Evolutionary conservation across 208 protist species (phyloP).

Genomic region (Tritrichomonas foetus): DNA sequence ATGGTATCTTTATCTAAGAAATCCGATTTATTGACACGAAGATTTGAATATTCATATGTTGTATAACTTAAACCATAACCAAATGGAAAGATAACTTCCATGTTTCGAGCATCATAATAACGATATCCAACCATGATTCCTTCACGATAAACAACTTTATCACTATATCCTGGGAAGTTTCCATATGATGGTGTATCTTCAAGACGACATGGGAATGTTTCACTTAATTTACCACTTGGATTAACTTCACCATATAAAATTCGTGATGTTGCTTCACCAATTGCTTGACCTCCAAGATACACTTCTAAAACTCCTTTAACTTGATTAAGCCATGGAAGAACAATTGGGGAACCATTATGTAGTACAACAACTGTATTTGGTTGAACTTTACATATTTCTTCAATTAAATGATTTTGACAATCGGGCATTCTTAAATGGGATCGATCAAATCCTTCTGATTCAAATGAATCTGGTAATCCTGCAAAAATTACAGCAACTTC

Average conservation of each 20-base stretch:
- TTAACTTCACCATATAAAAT: slow-evolving; percentile 45
- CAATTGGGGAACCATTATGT: slow-evolving; percentile 39
- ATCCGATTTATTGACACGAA: not conserved
- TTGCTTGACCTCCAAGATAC: slow-evolving; percentile 45
- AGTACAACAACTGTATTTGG: slow-evolving; percentile 46
- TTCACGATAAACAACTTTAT: slow-evolving; percentile 46
- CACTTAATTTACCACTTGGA: slow-evolving; percentile 45
- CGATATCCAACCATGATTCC: slow-evolving; percentile 52
- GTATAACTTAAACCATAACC: slow-evolving; percentile 52
- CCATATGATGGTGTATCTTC: not conserved
- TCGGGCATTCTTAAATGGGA: slow-evolving; percentile 39
- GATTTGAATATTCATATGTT: slow-evolving; percentile 28
- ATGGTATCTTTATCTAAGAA: not conserved
- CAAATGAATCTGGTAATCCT: slow-evolving; percentile 23
- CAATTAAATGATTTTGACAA: not conserved
- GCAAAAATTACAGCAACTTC: slow-evolving; percentile 34
- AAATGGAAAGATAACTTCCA: slow-evolving; percentile 48
- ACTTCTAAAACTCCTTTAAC: slow-evolving; percentile 31
- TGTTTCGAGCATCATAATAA: slow-evolving; percentile 37
- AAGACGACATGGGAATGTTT: slow-evolving; percentile 42
- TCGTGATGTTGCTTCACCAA: slow-evolving; percentile 43
- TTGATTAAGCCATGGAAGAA: slow-evolving; percentile 36
- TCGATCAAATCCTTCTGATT: slow-evolving; percentile 46
- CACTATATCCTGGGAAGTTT: slow-evolving; percentile 44
- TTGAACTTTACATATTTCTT: slow-evolving; percentile 11